phyloP scores from a whole-genome alignment of 305 asterid genomes.

The Fraxinus albicans region DNA sequence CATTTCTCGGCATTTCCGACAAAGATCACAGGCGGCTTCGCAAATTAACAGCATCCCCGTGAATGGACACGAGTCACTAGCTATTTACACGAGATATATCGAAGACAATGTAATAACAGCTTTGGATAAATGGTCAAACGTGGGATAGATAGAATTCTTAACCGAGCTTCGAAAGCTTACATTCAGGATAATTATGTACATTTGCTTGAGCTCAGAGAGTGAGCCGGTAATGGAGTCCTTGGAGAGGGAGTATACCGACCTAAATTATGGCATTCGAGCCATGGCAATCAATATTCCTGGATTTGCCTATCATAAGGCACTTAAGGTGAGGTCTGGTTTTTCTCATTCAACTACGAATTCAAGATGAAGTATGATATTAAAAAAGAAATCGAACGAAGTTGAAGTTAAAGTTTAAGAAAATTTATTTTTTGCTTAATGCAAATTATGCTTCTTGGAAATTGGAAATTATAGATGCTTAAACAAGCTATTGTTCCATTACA shows the following conservation, averaged over 20 bases:
- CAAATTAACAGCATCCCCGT: conserved; percentile 62
- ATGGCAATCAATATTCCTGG: conserved; percentile 38
- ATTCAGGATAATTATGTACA: conserved; percentile 72
- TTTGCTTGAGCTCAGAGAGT: conserved; percentile 63
- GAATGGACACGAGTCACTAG: conserved; percentile 64
- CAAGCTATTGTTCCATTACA: too few species aligned
- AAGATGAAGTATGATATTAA: too few species aligned
- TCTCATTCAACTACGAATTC: too few species aligned
- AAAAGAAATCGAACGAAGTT: too few species aligned
- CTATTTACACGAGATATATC: conserved; percentile 55
- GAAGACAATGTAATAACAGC: conserved; percentile 48
- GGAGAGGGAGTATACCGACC: conserved; percentile 59
- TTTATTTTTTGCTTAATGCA: too few species aligned
- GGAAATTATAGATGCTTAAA: too few species aligned
- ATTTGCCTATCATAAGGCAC: too few species aligned
- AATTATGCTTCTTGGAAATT: too few species aligned
- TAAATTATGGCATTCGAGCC: conserved; percentile 76
- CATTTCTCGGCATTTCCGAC: conserved; percentile 50
- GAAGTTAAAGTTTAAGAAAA: too few species aligned
- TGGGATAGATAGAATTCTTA: conserved; percentile 65
- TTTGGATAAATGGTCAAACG: conserved; percentile 56
- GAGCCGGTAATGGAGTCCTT: conserved; percentile 47
- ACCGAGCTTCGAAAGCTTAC: conserved; percentile 65
- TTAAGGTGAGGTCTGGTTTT: too few species aligned
- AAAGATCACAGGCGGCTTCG: conserved; percentile 78